Evolutionary conservation across 2,329 filamentous ascomycete genomes (phyloP).

Genomic region (Madurella mycetomatis): DNA sequence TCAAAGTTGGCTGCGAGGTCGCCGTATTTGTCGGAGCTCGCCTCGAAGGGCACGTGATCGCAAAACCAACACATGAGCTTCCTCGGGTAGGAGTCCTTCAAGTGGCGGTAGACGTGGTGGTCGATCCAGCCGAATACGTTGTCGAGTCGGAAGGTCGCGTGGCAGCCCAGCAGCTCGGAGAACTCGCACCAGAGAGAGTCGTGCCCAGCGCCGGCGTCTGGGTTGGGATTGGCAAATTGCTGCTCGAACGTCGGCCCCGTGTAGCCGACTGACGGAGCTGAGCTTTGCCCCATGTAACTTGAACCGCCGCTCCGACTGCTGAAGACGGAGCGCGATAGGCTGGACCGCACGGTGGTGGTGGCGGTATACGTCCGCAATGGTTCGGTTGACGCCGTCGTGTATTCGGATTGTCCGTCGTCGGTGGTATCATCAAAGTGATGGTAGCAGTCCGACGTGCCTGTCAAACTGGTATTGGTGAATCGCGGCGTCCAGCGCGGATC

Average conservation of each 20-base stretch:
- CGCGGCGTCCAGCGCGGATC: background rate
- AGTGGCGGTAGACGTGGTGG: slow-evolving; percentile 38
- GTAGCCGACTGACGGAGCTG: slow-evolving; percentile 2
- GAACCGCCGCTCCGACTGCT: slow-evolving; percentile 1
- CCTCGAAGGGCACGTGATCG: slow-evolving; percentile 32
- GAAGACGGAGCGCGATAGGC: slow-evolving; percentile 1
- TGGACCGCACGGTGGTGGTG: slow-evolving; percentile 9
- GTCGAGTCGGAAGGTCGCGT: slow-evolving; percentile 33
- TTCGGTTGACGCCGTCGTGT: background rate
- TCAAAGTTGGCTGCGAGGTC: slow-evolving; percentile 30
- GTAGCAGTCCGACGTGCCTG: background rate
- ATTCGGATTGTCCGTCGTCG: background rate
- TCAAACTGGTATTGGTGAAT: background rate
- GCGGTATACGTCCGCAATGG: background rate
- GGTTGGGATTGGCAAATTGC: slow-evolving; percentile 1
- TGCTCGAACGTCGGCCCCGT: background rate
- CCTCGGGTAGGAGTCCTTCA: slow-evolving; percentile 35
- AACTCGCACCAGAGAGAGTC: slow-evolving; percentile 45
- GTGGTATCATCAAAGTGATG: background rate
- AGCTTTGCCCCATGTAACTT: slow-evolving; percentile 1
- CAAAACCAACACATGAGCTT: slow-evolving; percentile 50
- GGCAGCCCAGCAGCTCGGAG: slow-evolving; percentile 34
- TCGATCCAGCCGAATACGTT: slow-evolving; percentile 42
- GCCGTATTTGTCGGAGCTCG: background rate
- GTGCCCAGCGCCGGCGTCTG: background rate